Percentiles rank a stretch among this genome's conserved stretches.
Evolutionary conservation across 2,329 filamentous ascomycete genomes (phyloP).

Genomic region (Verticillium nonalfalfae): DNA sequence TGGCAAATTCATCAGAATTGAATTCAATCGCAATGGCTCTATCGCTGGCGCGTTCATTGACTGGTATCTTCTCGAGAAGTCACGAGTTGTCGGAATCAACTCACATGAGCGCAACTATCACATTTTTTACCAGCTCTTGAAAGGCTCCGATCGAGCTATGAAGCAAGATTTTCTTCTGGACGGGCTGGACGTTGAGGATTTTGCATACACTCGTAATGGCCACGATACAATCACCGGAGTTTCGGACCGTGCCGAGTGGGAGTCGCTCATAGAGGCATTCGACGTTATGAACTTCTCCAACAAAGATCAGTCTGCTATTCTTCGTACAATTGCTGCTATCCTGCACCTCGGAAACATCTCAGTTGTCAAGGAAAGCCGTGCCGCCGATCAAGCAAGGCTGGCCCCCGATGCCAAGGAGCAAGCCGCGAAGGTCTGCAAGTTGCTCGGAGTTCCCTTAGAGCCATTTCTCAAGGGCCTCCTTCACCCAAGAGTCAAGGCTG

Average conservation of each 20-base stretch:
- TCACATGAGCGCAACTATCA: slow-evolving; percentile 91
- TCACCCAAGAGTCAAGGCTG: slow-evolving; percentile 91
- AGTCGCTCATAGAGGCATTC: slow-evolving; percentile 84
- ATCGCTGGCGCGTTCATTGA: slow-evolving; percentile 97
- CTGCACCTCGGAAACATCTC: slow-evolving; percentile 89
- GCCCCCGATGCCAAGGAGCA: slow-evolving; percentile 68
- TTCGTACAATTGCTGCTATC: slow-evolving; percentile 84
- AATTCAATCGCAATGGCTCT: slow-evolving; percentile 80
- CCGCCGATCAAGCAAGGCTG: slow-evolving; percentile 84
- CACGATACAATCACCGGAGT: slow-evolving; percentile 89
- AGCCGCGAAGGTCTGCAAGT: slow-evolving; percentile 70
- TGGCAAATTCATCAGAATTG: slow-evolving; percentile 97
- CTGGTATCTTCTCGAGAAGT: slow-evolving; percentile 98
- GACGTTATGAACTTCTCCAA: slow-evolving; percentile 88
- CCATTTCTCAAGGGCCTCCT: slow-evolving; percentile 83
- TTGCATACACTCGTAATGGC: slow-evolving; percentile 84
- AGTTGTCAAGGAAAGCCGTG: slow-evolving; percentile 83
- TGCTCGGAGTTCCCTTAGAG: slow-evolving; percentile 79
- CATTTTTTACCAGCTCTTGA: slow-evolving; percentile 91
- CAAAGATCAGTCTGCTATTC: slow-evolving; percentile 73
- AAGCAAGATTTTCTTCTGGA: slow-evolving; percentile 73
- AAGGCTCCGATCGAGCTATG: slow-evolving; percentile 68
- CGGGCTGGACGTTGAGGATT: slow-evolving; percentile 73
- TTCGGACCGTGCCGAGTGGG: slow-evolving; percentile 88
- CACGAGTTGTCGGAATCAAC: slow-evolving; percentile 88